phyloP scores from a whole-genome alignment of 2,329 filamentous ascomycete genomes.

The Colletotrichum brevisporum region DNA sequence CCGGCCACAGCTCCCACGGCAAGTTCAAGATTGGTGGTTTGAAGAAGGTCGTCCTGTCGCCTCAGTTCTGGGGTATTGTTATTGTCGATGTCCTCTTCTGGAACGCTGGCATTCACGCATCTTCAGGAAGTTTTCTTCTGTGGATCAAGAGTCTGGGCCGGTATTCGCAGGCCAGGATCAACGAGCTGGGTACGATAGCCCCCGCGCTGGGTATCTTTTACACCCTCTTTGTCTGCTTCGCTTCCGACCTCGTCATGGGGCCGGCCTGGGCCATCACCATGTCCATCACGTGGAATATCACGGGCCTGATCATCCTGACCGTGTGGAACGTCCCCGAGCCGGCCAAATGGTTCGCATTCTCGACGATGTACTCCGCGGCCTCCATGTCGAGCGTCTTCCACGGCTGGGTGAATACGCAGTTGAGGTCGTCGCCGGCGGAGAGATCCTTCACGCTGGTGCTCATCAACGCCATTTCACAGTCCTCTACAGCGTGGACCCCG shows the following conservation, averaged over 20 bases:
- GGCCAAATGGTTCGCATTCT: conserved; percentile 67
- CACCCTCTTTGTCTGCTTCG: conserved; percentile 32
- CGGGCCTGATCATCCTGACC: conserved; percentile 56
- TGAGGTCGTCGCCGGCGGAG: conserved; percentile 27
- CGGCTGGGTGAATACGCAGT: conserved; percentile 34
- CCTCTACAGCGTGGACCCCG: conserved; percentile 68
- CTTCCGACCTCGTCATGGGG: conserved; percentile 33
- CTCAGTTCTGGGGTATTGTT: conserved; percentile 54
- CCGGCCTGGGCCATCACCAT: conserved; percentile 51
- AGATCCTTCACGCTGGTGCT: conserved; percentile 33
- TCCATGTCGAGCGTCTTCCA: conserved; percentile 34
- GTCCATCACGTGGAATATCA: conserved; percentile 24
- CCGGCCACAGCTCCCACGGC: conserved; percentile 57
- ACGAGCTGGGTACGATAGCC: conserved; percentile 56
- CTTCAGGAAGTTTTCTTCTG: conserved; percentile 52
- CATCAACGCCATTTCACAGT: conserved; percentile 62
- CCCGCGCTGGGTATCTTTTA: conserved; percentile 31
- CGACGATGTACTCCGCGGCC: conserved; percentile 47
- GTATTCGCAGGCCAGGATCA: conserved; percentile 64
- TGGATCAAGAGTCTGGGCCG: conserved; percentile 59
- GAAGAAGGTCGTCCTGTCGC: conserved; percentile 53
- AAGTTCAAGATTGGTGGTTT: conserved; percentile 51
- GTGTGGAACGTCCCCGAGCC: conserved; percentile 70
- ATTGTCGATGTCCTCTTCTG: conserved; percentile 60
- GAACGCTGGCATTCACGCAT: conserved; percentile 59